A percentile compares a stretch with the other conserved stretches of the same genome.
Conservation (phyloP, 1,139 yeast species). For the Candida labiduridarum region DNA sequence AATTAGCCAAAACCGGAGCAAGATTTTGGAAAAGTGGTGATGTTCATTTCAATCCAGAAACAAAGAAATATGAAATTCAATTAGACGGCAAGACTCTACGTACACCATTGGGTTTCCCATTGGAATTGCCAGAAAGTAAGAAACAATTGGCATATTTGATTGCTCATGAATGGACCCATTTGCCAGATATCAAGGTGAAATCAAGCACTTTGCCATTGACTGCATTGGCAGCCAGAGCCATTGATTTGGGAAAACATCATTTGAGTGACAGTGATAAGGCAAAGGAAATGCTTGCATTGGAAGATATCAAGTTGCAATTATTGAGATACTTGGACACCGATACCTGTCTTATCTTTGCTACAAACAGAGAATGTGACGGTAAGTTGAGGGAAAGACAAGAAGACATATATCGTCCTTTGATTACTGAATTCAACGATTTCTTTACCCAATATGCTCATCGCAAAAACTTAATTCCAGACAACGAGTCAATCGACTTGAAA, state of each 20-base stretch:
- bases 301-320: constrained; percentile 56
- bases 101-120: constrained; percentile 79
- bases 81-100: constrained; percentile 76
- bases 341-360: constrained; percentile 84
- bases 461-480: constrained; percentile 25
- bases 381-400: constrained; percentile 75
- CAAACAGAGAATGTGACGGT: constrained; percentile 83
- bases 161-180: constrained; percentile 84
- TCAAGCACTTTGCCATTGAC: constrained; percentile 86
- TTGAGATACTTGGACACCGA: constrained; percentile 91
- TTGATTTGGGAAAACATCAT: constrained; percentile 55
- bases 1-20: constrained; percentile 67
- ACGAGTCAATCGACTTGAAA: constrained; percentile 40
- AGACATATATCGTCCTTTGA: constrained; percentile 72
- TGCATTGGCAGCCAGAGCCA: constrained; percentile 81
- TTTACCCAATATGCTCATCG: constrained; percentile 49
- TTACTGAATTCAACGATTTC: constrained; percentile 62
- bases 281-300: constrained; percentile 52
- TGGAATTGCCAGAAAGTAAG: constrained; percentile 65
- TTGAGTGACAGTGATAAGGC: constrained; percentile 29
- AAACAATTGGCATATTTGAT: constrained; percentile 70
- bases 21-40: constrained; percentile 87
- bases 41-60: constrained; percentile 34
- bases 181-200: constrained; percentile 72
- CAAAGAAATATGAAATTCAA: constrained; percentile 51